Evolutionary conservation across 2,329 filamentous ascomycete genomes (phyloP).

Genomic region (Dryadomyces quercus-mongolicae): DNA sequence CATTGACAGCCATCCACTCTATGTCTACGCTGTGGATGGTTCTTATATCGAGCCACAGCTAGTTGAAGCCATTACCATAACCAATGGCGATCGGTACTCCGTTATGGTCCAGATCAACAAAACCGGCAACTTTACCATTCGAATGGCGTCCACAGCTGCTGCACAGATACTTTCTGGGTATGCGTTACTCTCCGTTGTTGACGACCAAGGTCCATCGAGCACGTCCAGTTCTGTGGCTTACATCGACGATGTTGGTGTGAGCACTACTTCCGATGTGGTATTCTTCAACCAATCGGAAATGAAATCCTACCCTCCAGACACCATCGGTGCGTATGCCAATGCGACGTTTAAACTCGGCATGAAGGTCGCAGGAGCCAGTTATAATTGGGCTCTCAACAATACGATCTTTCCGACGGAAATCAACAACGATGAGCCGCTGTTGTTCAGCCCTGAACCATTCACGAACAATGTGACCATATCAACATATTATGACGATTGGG

Average conservation of each 20-base stretch:
- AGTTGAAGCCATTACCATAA: conserved; percentile 32
- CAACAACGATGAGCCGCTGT: conserved; percentile 26
- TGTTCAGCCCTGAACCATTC: conserved; percentile 28
- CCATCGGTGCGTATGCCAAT: conserved; percentile 29
- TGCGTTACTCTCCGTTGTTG: conserved; percentile 32
- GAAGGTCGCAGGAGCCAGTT: conserved; percentile 27
- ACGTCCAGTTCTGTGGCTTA: conserved; percentile 22
- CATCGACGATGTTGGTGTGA: conserved; percentile 36
- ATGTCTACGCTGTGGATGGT: conserved; percentile 41
- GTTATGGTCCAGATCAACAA: conserved; percentile 34
- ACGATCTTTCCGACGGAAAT: conserved; percentile 27
- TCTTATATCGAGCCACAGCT: conserved; percentile 39
- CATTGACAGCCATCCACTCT: conserved; percentile 41
- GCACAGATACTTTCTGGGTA: conserved; percentile 44
- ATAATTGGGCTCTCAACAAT: conserved; percentile 40
- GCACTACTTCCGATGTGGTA: conserved; percentile 25
- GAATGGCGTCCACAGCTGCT: conserved; percentile 33
- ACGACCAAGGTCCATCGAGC: conserved; percentile 11
- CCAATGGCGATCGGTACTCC: conserved; percentile 42
- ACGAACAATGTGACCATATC: conserved; percentile 34
- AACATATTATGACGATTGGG: conserved; percentile 35
- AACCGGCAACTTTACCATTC: conserved; percentile 39
- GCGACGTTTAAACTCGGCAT: conserved; percentile 31
- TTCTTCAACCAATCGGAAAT: conserved; percentile 31
- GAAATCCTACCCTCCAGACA: conserved; percentile 33